These are phyloP conservation scores for Sclerospora graminicola DNA, from an alignment of 352 stramenopile species.

Conservation along the genomic window DNA sequence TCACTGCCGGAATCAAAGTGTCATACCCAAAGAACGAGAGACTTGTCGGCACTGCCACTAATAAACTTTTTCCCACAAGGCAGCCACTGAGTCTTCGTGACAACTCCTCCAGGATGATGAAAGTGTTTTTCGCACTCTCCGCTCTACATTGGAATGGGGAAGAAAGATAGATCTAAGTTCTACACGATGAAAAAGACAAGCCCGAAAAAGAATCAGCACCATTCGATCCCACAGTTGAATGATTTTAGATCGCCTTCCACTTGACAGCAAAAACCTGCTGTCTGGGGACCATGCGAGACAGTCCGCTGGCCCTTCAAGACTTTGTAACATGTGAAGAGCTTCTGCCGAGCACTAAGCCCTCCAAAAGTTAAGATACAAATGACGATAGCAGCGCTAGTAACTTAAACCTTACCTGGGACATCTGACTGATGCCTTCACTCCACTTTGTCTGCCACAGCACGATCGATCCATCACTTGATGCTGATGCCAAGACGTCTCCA, in stretches of 20 bases:
- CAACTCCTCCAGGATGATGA: slow-evolving; percentile 42
- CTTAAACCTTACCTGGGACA: slow-evolving; percentile 8
- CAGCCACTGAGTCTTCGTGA: slow-evolving; percentile 45
- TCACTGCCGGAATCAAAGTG: neutral
- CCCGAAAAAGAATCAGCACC: slow-evolving; percentile 18
- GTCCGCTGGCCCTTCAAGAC: slow-evolving; percentile 33
- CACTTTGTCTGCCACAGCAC: slow-evolving; percentile 57
- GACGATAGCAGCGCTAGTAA: too few species aligned
- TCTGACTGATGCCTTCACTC: neutral
- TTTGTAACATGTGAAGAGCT: slow-evolving; percentile 31
- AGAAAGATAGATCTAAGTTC: neutral
- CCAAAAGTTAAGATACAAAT: neutral
- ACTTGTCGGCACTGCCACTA: slow-evolving; percentile 63
- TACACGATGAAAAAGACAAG: neutral
- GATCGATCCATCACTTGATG: slow-evolving; percentile 64
- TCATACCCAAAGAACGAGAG: slow-evolving; percentile 65
- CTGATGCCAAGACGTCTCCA: slow-evolving; percentile 64
- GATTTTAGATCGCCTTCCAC: slow-evolving; percentile 35
- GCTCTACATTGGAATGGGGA: slow-evolving; percentile 20
- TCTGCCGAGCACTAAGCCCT: slow-evolving; percentile 15
- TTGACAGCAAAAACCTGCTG: slow-evolving; percentile 41
- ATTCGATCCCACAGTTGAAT: slow-evolving; percentile 61
- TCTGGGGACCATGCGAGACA: slow-evolving; percentile 63
- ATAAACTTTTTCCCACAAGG: slow-evolving; percentile 51
- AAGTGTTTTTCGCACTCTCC: slow-evolving; percentile 37